Conservation (phyloP, 2,329 filamentous ascomycete genomes). For the Hypoxylon sp. region DNA sequence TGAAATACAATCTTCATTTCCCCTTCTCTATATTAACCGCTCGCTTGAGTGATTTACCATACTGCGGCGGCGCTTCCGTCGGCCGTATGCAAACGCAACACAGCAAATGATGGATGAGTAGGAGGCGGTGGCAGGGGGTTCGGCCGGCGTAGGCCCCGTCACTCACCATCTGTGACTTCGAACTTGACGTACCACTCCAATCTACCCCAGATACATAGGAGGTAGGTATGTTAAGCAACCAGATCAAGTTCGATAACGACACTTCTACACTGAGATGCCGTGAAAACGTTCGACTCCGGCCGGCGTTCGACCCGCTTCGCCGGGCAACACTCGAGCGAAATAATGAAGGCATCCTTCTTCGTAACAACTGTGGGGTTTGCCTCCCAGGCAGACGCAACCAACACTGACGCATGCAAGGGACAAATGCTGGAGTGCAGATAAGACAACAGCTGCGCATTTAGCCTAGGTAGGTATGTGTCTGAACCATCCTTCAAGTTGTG, state of each 20-base stretch:
- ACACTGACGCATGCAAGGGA: constrained; percentile 18
- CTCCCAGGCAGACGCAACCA: neutral
- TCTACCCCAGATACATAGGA: neutral
- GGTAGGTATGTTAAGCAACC: neutral
- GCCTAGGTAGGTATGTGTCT: constrained; percentile 1
- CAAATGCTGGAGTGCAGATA: constrained; percentile 8
- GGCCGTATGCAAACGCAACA: neutral
- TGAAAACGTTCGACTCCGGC: constrained; percentile 11
- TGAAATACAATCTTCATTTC: neutral
- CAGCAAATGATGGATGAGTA: constrained; percentile 1
- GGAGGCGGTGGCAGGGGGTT: constrained; percentile 7
- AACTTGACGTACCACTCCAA: neutral
- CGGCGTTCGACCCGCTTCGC: constrained; percentile 5
- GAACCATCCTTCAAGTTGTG: constrained; percentile 5
- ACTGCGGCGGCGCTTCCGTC: constrained; percentile 6
- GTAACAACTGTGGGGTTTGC: constrained; percentile 1
- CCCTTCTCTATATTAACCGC: constrained; percentile 21
- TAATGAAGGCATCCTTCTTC: constrained; percentile 10
- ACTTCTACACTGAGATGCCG: constrained; percentile 4
- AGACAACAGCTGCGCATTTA: constrained; percentile 12
- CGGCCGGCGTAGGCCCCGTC: constrained; percentile 11
- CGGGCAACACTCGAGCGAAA: constrained; percentile 2
- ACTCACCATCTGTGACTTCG: neutral
- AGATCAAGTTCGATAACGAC: neutral
- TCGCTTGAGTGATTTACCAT: constrained; percentile 7